A percentile compares a stretch with the other conserved stretches of the same genome.
phyloP scores from a whole-genome alignment of 1,139 yeast genomes.

The Kodamaea sp. region DNA sequence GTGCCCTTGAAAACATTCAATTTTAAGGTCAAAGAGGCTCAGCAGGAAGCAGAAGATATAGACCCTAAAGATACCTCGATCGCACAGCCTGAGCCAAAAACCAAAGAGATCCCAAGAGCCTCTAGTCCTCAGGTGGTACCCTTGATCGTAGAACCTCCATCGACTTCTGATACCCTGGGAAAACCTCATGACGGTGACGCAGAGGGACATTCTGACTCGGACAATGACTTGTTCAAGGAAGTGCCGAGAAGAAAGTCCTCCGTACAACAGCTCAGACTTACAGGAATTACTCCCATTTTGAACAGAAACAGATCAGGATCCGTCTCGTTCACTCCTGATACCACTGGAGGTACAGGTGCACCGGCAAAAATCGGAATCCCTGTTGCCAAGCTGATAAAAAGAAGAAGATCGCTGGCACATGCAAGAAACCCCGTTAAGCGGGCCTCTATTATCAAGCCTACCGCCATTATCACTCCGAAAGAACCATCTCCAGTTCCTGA shows the following conservation, averaged over 20 bases:
- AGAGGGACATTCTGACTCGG: conserved; percentile 22
- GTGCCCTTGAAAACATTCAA: conserved; percentile 9
- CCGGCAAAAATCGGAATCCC: conserved; percentile 45
- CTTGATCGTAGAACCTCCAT: conserved; percentile 3
- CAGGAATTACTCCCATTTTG: conserved; percentile 34
- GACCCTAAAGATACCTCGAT: conserved; percentile 32
- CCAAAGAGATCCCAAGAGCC: neutral
- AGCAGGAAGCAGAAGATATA: conserved; percentile 22
- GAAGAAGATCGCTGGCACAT: conserved; percentile 27
- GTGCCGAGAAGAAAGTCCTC: conserved; percentile 33
- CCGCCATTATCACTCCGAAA: conserved; percentile 6
- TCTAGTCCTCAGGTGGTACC: neutral
- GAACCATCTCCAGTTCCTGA: conserved; percentile 16
- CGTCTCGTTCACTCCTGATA: conserved; percentile 19
- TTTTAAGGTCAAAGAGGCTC: conserved; percentile 5
- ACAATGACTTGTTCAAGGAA: conserved; percentile 37
- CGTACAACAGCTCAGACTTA: conserved; percentile 35
- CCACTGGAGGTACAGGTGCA: conserved; percentile 10
- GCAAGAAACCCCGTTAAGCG: conserved; percentile 5
- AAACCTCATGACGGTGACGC: too few relatives aligned
- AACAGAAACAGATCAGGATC: conserved; percentile 35
- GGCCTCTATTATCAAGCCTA: conserved; percentile 8
- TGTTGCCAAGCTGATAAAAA: conserved; percentile 28
- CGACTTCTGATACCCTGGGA: neutral
- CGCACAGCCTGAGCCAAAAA: neutral